A percentile compares a stretch with the other conserved stretches of the same genome.
These are phyloP conservation scores for Centrapalus pauciflorus DNA, from an alignment of 129 eudicot species.

Conservation along the genomic window DNA sequence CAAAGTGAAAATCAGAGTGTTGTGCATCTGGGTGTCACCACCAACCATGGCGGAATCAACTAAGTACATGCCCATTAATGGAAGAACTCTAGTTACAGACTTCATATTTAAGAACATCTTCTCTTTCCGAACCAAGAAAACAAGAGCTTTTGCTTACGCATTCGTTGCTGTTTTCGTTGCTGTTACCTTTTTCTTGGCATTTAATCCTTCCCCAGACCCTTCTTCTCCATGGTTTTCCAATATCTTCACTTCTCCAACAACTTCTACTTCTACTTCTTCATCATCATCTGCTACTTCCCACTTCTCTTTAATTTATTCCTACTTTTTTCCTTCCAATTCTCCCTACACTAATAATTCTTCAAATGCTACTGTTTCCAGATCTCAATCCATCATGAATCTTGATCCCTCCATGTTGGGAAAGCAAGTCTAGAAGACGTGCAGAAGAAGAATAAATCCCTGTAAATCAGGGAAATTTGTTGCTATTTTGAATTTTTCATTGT, in stretches of 20 bases:
- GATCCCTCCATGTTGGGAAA: too few species aligned
- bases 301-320: constrained; percentile 26
- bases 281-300: constrained; percentile 35
- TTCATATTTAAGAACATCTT: constrained; percentile 35
- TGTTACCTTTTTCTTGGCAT: constrained; percentile 54
- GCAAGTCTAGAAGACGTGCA: too few species aligned
- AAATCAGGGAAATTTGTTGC: too few species aligned
- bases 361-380: constrained; percentile 9
- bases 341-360: constrained; percentile 25
- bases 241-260: constrained; percentile 24
- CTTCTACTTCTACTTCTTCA: not conserved
- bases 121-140: constrained; percentile 31
- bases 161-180: constrained; percentile 38
- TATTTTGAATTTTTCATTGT: too few species aligned
- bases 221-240: constrained; percentile 54
- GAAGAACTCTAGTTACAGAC: constrained; percentile 35
- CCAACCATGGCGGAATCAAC: constrained; percentile 43
- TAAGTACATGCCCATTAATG: constrained; percentile 49
- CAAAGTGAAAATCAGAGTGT: not conserved
- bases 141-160: constrained; percentile 33
- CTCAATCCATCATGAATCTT: constrained; percentile 11
- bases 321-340: constrained; percentile 45
- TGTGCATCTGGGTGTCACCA: too few species aligned
- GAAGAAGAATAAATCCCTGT: too few species aligned
- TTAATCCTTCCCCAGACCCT: too few species aligned